phyloP scores from a whole-genome alignment of 2,329 filamentous ascomycete species.

The Emydomyces testavorans region DNA sequence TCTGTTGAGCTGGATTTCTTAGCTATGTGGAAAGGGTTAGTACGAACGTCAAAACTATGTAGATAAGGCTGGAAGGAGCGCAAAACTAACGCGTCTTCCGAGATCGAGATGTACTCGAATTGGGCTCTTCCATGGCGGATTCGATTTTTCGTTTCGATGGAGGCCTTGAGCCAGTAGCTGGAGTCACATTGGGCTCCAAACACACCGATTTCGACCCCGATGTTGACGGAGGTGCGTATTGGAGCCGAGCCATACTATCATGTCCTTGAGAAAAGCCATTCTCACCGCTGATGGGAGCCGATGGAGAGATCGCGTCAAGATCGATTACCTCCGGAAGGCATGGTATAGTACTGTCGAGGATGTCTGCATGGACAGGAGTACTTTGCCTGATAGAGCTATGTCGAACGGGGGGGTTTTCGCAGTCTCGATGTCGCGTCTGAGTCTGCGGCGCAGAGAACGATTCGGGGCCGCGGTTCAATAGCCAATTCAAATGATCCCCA shows the following conservation, averaged over 20 bases:
- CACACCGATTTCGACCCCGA: slow-evolving; percentile 33
- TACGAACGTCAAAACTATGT: not conserved
- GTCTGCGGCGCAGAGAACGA: slow-evolving; percentile 25
- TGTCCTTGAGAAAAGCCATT: slow-evolving; percentile 19
- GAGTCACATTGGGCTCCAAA: slow-evolving; percentile 12
- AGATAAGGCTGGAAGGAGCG: not conserved
- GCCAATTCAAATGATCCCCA: slow-evolving; percentile 37
- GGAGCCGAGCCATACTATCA: slow-evolving; percentile 36
- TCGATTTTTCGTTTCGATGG: slow-evolving; percentile 17
- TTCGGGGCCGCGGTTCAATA: slow-evolving; percentile 32
- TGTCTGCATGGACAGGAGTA: not conserved
- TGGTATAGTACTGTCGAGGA: not conserved
- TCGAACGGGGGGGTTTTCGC: slow-evolving; percentile 10
- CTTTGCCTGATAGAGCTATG: slow-evolving; percentile 7
- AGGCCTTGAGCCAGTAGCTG: slow-evolving; percentile 18
- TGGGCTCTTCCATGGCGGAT: slow-evolving; percentile 1
- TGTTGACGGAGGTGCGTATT: slow-evolving; percentile 32
- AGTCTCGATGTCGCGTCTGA: slow-evolving; percentile 21
- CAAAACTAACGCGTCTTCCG: slow-evolving; percentile 7
- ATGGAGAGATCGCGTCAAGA: not conserved
- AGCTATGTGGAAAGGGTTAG: not conserved
- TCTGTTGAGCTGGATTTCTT: not conserved
- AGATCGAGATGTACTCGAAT: slow-evolving; percentile 3
- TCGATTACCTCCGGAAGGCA: not conserved
- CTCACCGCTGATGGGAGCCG: not conserved